phyloP scores from a whole-genome alignment of 768 basidiomycete genomes.

The Kwoniella mangroviensis region DNA sequence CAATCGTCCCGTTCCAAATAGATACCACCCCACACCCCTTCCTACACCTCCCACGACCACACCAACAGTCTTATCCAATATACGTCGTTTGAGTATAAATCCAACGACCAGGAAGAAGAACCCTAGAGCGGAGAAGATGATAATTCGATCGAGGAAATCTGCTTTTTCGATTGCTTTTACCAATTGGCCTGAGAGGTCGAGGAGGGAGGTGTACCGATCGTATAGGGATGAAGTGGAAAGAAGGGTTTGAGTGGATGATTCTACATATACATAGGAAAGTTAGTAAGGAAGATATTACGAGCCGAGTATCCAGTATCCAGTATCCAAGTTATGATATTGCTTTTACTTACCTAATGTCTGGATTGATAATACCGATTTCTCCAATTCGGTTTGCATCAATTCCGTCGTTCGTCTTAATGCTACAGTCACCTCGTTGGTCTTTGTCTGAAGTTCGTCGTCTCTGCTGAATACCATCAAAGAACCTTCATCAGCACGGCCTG shows the following conservation, averaged over 20 bases:
- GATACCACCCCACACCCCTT: constrained; percentile 80
- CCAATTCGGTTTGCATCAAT: constrained; percentile 89
- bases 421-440: constrained; percentile 86
- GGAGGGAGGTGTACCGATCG: constrained; percentile 62
- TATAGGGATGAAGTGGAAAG: constrained; percentile 75
- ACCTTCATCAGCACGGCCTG: background rate
- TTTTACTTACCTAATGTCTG: constrained; percentile 77
- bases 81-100: constrained; percentile 84
- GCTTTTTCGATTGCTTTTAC: constrained; percentile 85
- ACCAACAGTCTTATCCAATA: constrained; percentile 76
- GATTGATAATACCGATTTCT: constrained; percentile 79
- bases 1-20: constrained; percentile 49
- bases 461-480: constrained; percentile 57
- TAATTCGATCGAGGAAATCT: constrained; percentile 87
- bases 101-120: constrained; percentile 84
- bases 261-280: constrained; percentile 58
- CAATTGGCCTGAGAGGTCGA: constrained; percentile 79
- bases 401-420: constrained; percentile 80
- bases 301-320: too few species aligned
- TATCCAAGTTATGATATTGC: too few species aligned
- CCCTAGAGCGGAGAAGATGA: constrained; percentile 76
- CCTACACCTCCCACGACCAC: constrained; percentile 19
- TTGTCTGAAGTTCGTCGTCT: constrained; percentile 84
- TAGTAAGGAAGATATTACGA: too few species aligned
- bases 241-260: constrained; percentile 77